These are phyloP conservation scores for Carex scoparia DNA, from an alignment of 176 grass and related monocot species.

Conservation along the genomic window DNA sequence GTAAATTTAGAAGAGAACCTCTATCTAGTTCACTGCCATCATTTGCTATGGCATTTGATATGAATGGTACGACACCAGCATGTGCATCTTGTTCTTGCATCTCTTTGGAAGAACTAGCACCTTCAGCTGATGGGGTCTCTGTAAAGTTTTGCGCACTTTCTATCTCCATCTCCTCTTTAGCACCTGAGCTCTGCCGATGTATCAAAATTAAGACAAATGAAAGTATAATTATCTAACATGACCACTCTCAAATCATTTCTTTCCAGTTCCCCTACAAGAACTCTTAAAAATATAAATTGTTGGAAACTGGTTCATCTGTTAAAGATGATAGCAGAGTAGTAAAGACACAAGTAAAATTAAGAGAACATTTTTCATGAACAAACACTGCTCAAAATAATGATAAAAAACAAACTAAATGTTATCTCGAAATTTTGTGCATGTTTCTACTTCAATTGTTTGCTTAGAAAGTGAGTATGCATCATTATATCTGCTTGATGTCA, in stretches of 20 bases:
- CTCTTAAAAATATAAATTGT: neutral
- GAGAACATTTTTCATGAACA: too few species aligned
- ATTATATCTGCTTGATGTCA: too few species aligned
- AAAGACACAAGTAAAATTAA: too few species aligned
- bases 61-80: slow-evolving; percentile 28
- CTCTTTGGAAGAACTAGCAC: slow-evolving; percentile 40
- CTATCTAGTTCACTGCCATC: slow-evolving; percentile 25
- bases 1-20: slow-evolving; percentile 19
- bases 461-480: too few species aligned
- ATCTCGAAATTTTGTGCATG: too few species aligned
- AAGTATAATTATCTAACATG: neutral
- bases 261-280: neutral
- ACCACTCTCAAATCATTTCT: neutral
- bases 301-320: too few species aligned
- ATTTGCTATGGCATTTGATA: slow-evolving; percentile 25
- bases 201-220: neutral
- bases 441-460: too few species aligned
- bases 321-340: too few species aligned
- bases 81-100: slow-evolving; percentile 28
- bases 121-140: slow-evolving; percentile 36
- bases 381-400: too few species aligned
- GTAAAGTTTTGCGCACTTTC: slow-evolving; percentile 51
- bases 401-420: too few species aligned
- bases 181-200: slow-evolving; percentile 52
- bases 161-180: slow-evolving; percentile 66